Base-by-base conservation (phyloP, 2,329 filamentous ascomycete genomes). In the Claviceps monticola region DNA sequence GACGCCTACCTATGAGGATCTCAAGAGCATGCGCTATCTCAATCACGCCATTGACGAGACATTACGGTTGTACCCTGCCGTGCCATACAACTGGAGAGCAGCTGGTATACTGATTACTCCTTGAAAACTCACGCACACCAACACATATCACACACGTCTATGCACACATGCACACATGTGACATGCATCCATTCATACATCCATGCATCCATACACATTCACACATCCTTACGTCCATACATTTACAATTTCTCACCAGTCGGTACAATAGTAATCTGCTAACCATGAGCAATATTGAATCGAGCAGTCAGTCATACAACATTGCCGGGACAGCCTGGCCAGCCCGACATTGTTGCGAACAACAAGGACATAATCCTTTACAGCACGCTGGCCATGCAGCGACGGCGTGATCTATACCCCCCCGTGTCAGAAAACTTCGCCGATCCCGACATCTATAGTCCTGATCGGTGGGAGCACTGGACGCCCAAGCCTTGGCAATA, bases 1-100 rank as follows among this genome's bases (percentile, higher is more conserved):
- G 13, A 68, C 73, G 7, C 83, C 83, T 0, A 87, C 83, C 0
- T 95, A 95, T 64, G 76, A 80, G 13, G 80, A 95, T 62, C 74
- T 96, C 53, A 95, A 95, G 72, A 76, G 75, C 56, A 93, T 95
- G 88, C 85, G 84, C 59, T 95, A 90, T 65, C 76, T 94, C 50
- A 73, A 81, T 62, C 74, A 83, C 59, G 70, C 84, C 38, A 75
- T 94, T 59, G 84, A 87, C 67, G 88, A 94, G 70, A 86, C 81
- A 0, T 74, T 90, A 55, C 81, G 88, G 14, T 67, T 91, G 7
- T 88, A 91, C 65, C 87, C 88, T 1, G 77, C 80, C 6, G 84
- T 93, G 1, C 86, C 88, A 0, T 85, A 84, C 70, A 93, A 93
- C 68, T 49, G 82, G 88, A 16, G 49, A 50, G 23, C 56, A 51